Evolutionary conservation across 1,284 basidiomycete species (phyloP), one percentile per base, ranked within the genome.

Genomic region (Sanghuangporus weigelae): DNA sequence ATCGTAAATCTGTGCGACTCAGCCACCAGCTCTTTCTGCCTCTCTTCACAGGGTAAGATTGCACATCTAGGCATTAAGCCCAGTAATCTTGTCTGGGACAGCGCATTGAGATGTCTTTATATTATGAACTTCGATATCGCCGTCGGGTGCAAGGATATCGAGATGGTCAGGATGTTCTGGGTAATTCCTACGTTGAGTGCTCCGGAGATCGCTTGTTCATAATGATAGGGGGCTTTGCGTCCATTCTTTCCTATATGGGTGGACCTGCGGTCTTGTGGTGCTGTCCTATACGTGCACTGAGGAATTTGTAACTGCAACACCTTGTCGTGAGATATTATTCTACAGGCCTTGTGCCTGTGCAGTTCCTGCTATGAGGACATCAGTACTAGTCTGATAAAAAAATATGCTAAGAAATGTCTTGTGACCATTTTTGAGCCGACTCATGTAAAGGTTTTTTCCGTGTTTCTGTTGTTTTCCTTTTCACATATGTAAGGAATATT

Each of bases 11-110:
- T 1, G 14, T 10, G 8, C 12, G 23, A 35, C 48, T 50, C 48
- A 50, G 59, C 35, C 59, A 49, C 31, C 8, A 54, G 36, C 54
- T 62, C 16, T 4, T 62, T 7, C 46, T 57, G 23, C 35, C 35
- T 62, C 23, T 42, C 51, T 62, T n/a, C 60, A 62, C 23, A 16
- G 42, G 53, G 19, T 2, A 36, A 26, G 7, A 62, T 62, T 36
- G 60, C 54, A 1, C 60, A 62, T 39, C 10, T 39, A 57, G 60
- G 59, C 11, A 57, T 62, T 7, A 55, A 46, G 39, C 60, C 60
- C 7, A 5, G 8, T 2, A 60, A 60, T 57, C 51, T 62, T 26
- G 57, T 60, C 21, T 56, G 23, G 23, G 23, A 26, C 23, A 38
- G 11, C 3, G 23, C 5, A 23, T 21, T 1, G 4, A 23, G 26